phyloP scores from a whole-genome alignment of 306 rosid species.

The Rosa chinensis region DNA sequence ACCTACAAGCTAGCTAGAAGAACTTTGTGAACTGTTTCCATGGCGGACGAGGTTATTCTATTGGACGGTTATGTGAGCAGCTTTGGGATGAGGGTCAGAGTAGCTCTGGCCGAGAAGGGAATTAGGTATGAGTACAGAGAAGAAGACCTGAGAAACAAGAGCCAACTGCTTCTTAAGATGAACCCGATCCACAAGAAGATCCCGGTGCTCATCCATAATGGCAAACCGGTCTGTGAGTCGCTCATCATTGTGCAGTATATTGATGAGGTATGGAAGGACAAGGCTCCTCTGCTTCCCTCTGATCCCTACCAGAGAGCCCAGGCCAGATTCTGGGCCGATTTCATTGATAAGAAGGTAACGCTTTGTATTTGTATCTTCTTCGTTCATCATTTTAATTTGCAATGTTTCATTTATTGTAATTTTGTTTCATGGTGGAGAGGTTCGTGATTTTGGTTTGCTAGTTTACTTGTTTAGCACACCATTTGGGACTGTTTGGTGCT shows the following conservation, averaged over 20 bases:
- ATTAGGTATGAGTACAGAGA: conserved; percentile 35
- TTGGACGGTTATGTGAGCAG: conserved; percentile 31
- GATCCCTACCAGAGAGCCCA: conserved; percentile 48
- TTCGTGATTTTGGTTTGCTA: neutral
- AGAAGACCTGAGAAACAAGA: conserved; percentile 41
- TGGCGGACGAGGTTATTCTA: conserved; percentile 31
- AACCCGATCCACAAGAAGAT: conserved; percentile 54
- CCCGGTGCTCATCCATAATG: conserved; percentile 65
- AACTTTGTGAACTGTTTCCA: neutral
- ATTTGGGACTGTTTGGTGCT: neutral
- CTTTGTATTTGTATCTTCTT: neutral
- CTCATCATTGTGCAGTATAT: conserved; percentile 38
- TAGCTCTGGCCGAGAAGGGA: conserved; percentile 46
- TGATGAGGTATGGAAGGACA: conserved; percentile 42
- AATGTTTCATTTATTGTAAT: neutral
- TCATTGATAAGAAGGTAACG: conserved; percentile 38
- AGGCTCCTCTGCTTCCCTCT: conserved; percentile 34
- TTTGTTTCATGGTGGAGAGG: neutral
- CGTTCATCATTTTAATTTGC: neutral
- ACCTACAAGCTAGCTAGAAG: neutral
- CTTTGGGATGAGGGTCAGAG: conserved; percentile 34
- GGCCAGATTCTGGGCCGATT: conserved; percentile 49
- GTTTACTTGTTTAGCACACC: neutral
- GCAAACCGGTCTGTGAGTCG: conserved; percentile 52
- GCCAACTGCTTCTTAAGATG: conserved; percentile 45